Evolutionary conservation across 2,329 filamentous ascomycete species (phyloP).

Genomic region (Aspergillus pseudoterreus): DNA sequence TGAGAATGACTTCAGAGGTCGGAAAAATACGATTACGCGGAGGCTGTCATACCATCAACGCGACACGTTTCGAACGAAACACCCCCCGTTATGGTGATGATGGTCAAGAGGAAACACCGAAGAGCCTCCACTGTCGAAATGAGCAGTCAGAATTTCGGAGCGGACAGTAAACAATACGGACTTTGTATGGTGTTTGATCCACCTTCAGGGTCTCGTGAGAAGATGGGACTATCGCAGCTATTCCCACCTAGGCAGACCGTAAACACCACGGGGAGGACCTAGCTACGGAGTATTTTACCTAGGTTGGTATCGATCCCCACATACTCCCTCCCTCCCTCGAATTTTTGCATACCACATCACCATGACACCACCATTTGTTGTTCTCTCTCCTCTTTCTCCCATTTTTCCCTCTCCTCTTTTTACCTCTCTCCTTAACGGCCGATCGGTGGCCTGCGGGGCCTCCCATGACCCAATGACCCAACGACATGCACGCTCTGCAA

Average conservation of each 20-base stretch:
- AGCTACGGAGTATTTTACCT: no score
- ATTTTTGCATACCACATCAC: neutral
- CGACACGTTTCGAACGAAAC: slow-evolving; percentile 9
- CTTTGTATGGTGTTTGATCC: slow-evolving; percentile 8
- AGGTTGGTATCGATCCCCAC: neutral
- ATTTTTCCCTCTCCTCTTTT: neutral
- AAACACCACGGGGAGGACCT: neutral
- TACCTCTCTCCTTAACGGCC: neutral
- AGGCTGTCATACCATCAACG: slow-evolving; percentile 9
- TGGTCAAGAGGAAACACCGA: slow-evolving; percentile 5
- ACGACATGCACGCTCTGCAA: neutral
- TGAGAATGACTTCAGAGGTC: neutral
- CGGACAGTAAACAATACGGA: neutral
- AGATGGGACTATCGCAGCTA: neutral
- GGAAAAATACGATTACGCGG: neutral
- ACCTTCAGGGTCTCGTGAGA: slow-evolving; percentile 14
- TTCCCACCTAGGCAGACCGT: neutral
- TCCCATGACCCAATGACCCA: slow-evolving; percentile 5
- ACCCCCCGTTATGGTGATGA: slow-evolving; percentile 4
- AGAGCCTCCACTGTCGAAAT: slow-evolving; percentile 10
- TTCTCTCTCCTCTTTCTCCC: neutral
- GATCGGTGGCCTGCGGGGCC: slow-evolving; percentile 1
- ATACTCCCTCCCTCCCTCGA: neutral
- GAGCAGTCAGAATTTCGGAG: slow-evolving; percentile 11
- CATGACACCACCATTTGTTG: neutral